Conservation (phyloP, 2,329 filamentous ascomycete species). For the Epichloe aotearoae region DNA sequence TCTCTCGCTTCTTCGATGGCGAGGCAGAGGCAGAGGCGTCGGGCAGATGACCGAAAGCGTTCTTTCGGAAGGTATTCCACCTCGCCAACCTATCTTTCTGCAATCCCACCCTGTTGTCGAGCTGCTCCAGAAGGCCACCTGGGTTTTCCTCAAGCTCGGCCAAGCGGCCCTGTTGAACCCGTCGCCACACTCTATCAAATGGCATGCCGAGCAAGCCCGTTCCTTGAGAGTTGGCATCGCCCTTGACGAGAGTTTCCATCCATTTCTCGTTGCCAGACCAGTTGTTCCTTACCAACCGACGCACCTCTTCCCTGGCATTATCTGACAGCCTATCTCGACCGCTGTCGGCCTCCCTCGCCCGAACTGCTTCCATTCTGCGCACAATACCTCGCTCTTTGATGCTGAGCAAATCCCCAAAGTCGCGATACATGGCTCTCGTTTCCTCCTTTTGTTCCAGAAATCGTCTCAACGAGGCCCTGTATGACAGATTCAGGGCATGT, state of each 20-base stretch:
- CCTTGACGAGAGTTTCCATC: constrained; percentile 57
- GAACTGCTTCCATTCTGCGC: constrained; percentile 36
- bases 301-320: constrained; percentile 34
- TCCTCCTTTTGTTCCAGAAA: constrained; percentile 47
- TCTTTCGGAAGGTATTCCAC: constrained; percentile 57
- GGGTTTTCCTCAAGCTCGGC: constrained; percentile 40
- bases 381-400: constrained; percentile 47
- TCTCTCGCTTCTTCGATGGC: constrained; percentile 11
- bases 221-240: constrained; percentile 41
- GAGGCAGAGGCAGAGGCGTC: constrained; percentile 12
- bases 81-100: constrained; percentile 56
- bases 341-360: constrained; percentile 15
- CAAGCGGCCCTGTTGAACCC: constrained; percentile 46
- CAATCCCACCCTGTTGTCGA: constrained; percentile 52
- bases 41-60: constrained; percentile 25
- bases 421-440: constrained; percentile 42
- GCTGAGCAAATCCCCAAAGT: constrained; percentile 52
- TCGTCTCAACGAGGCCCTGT: constrained; percentile 52
- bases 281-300: constrained; percentile 51
- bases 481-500: constrained; percentile 55
- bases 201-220: constrained; percentile 52
- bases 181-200: constrained; percentile 60
- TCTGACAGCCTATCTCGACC: constrained; percentile 24
- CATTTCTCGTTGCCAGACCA: constrained; percentile 70
- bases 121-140: constrained; percentile 50